These are phyloP conservation scores for Babesia bovis DNA, from an alignment of 169 alveolate genomes.

Conservation along the genomic window DNA sequence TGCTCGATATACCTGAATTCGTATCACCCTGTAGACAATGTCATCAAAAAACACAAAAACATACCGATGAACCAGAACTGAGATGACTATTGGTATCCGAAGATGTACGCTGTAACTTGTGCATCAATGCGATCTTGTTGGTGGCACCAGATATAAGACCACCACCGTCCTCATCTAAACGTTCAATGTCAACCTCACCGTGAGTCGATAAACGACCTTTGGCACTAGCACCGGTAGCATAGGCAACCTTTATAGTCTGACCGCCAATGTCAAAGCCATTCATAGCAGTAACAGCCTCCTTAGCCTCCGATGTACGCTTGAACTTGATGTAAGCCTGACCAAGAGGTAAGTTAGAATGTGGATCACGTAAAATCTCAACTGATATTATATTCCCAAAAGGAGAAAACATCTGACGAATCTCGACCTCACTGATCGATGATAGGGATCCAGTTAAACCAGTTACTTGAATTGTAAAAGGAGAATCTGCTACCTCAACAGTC, in stretches of 20 bases:
- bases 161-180: conserved; percentile 74
- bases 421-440: conserved; percentile 84
- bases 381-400: conserved; percentile 93
- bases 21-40: conserved; percentile 7
- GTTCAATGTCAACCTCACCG: conserved; percentile 64
- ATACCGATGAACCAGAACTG: not conserved
- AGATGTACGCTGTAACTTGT: conserved; percentile 72
- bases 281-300: conserved; percentile 93
- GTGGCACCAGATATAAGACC: conserved; percentile 81
- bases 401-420: conserved; percentile 87
- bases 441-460: conserved; percentile 91
- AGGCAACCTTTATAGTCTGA: conserved; percentile 82
- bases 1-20: conserved; percentile 22
- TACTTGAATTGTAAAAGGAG: conserved; percentile 87
- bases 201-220: conserved; percentile 34
- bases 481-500: conserved; percentile 84
- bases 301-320: conserved; percentile 91
- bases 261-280: conserved; percentile 93
- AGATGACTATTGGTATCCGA: not conserved
- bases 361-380: conserved; percentile 90
- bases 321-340: conserved; percentile 91
- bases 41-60: not conserved
- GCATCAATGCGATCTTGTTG: conserved; percentile 79
- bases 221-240: conserved; percentile 36
- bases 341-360: conserved; percentile 83